Evolutionary conservation across 2,329 filamentous ascomycete species (phyloP), one percentile per base, ranked within the genome.

Genomic region (Hyphodiscus sp.): DNA sequence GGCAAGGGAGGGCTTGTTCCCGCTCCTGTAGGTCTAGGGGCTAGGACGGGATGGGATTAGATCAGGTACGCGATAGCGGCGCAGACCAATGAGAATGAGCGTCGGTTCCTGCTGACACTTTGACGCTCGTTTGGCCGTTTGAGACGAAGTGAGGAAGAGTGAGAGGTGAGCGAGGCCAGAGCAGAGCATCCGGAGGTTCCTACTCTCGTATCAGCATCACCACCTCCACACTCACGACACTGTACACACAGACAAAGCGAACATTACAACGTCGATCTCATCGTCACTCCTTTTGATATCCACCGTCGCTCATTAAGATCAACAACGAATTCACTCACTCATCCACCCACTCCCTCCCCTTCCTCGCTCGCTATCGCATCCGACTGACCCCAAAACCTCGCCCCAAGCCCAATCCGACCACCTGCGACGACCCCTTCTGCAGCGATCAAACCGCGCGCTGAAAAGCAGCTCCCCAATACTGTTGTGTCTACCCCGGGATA

Each of bases 401-500:
- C 16, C n/a, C 23, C 18, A 47, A 16, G 16, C 23, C 44, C 13
- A 30, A 30, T 47, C 45, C 45, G 45, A 47, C n/a, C 20, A 29
- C 20, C 45, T 47, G 45, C 45, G 45, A 47, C 45, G 29, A 20
- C 10, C 26, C 33, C 30, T 16, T 41, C 47, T 20, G 38, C 47
- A 49, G 47, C 47, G 47, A 49, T 41, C 47, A 42, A 49, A 42
- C 47, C 47, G 9, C n/a, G 20, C 45, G 20, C 33, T 38, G 33
- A 38, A 38, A 38, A 38, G 43, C 20, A 20, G 16, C 44, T 6
- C 20, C 26, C 29, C 29, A 47, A 18, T 18, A 20, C n/a, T 45
- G 7, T 18, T 20, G 20, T 18, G 43, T 11, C 29, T 47, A 26
- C 45, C 13, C 6, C 20, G 16, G 11, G 15, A 20, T 5, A 18